Evolutionary conservation across 225 moss, liverwort and hornwort genomes (phyloP), one percentile per base, ranked within the genome.

Genomic region (Straminergon stramineum): DNA sequence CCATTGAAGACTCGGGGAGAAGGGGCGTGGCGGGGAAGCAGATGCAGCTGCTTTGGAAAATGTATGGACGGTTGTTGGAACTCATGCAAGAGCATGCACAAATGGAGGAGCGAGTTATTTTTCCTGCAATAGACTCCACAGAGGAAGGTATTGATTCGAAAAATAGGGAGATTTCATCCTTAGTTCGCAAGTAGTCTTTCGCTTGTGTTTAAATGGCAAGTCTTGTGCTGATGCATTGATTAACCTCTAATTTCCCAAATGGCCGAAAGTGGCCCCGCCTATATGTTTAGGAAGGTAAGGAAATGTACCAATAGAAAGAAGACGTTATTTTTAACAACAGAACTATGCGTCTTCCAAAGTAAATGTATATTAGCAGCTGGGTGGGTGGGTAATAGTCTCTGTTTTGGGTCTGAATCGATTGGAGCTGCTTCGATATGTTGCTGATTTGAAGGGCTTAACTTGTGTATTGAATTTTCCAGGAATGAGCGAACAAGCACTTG

Each of bases 71-170:
- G 43, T 88, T 99, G 53, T 87, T 99, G 78, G 99, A 99, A 41
- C 90, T 99, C 52, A 95, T 99, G 97, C 99, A 99, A 91, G 99
- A 99, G 85, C 99, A 99, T 77, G 99, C 99, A 4, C 99, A 99
- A 91, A 99, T 99, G 99, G 99, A 99, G 88, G 99, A 99, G 48
- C 93, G 97, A 75, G 96, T 99, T 64, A 92, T 99, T 53, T 99
- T 99, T 63, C 99, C 99, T 74, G 95, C 94, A 13, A 93, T 99
- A 13, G 99, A 99, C 39, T 89, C 95, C 60, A 90, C 92, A 51
- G 92, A 96, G 79, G 92, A 95, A 94, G 99, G 99, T 99, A 91
- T 31, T 1, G 16, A 85, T 43, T 22, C 32, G n/a, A 55, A 39
- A 6, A n/a, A 37, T 27, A 37, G 37, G 17, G 27, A 53, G 35